Base-by-base conservation (phyloP, 805 yeast species). In the Kodamaea jinghongensis region DNA sequence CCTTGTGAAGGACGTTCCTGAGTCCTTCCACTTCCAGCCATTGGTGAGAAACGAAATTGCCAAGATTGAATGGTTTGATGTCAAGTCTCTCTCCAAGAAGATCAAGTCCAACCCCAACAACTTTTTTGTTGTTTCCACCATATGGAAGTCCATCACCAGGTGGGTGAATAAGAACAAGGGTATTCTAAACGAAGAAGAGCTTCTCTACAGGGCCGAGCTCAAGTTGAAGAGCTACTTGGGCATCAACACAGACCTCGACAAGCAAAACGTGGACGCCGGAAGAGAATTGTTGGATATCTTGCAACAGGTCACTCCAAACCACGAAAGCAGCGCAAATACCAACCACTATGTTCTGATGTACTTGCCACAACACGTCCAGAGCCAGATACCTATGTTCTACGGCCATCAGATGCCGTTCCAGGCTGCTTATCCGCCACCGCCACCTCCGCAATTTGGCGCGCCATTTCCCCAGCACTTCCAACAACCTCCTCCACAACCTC, bases 31-130 rank as follows among this genome's bases (percentile, higher is more conserved):
- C n/a, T 93, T 93, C 54, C 76, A 70, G 46, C 97, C 99, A 1
- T 68, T 75, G 43, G 96, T 87, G 2, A 76, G 96, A 54, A 86
- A 86, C 58, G 99, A 93, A 64, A 95, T 93, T 48, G 77, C 82
- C 32, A 76, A 78, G 40, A 86, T 91, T 36, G 75, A 82, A 60
- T 91, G 97, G 98, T 62, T 69, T 47, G 83, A 79, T 50, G 65
- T 84, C 46, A 80, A 60, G 49, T 17, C 49, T 6, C 52, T 69
- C 22, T 63, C 53, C 38, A 52, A 75, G 65, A 70, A 68, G 56
- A 51, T 62, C 56, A 55, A 73, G 64, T n/a, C 49, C 52, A 49
- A 55, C 34, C 62, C 67, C 11, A 61, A 57, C 44, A 47, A 60
- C 17, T 75, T 56, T 44, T 78, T 71, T 50, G 59, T 79, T 26